Base-by-base conservation (phyloP, 2,329 filamentous ascomycete species). In the Aspergillaceae sp. region DNA sequence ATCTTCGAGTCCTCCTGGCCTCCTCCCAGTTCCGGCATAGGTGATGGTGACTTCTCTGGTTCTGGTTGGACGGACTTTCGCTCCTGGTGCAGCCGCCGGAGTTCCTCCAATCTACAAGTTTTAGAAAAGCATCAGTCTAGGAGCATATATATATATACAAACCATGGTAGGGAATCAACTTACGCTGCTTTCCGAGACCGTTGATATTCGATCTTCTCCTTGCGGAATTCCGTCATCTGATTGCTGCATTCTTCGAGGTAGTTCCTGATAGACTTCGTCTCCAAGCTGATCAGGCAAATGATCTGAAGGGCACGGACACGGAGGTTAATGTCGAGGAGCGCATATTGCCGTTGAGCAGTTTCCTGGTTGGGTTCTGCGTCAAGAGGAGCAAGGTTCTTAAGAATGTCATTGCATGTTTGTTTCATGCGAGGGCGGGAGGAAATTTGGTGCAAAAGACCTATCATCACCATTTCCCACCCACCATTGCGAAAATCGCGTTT, bases 171-270 rank as follows among this genome's bases (percentile, higher is more conserved):
- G 28, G 4, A 29, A n/a, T 28, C 29, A 32, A 74, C 77, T 69
- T 71, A 79, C 73, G 74, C 67, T 54, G 72, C 68, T 64, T 83
- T 84, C 52, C 86, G 82, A 56, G 86, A 80, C 53, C 89, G 80
- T 68, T 97, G 91, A 68, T 82, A 85, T 54, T 94, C 87, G 50
- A 96, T 95, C 71, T 95, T 96, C 63, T 94, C 86, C 67, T 98
- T 98, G 42, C 92, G 83, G 60, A 94, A 88, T 45, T 83, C 81
- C 1, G 92, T 98, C 90, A 97, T 96, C 45, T 88, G 86, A 60
- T 91, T 87, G 53, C 86, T 88, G 68, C 90, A 94, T 51, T 91
- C 84, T 55, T 95, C 88, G 74, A 98, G 85, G 62, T 94, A 94
- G 10, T 81, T 83, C 44, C 91, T 83, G 55, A 97, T 79, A 2